Evolutionary conservation across 345 rosid genomes (phyloP), one percentile per base, ranked within the genome.

Genomic region (Rhizophora mangle): DNA sequence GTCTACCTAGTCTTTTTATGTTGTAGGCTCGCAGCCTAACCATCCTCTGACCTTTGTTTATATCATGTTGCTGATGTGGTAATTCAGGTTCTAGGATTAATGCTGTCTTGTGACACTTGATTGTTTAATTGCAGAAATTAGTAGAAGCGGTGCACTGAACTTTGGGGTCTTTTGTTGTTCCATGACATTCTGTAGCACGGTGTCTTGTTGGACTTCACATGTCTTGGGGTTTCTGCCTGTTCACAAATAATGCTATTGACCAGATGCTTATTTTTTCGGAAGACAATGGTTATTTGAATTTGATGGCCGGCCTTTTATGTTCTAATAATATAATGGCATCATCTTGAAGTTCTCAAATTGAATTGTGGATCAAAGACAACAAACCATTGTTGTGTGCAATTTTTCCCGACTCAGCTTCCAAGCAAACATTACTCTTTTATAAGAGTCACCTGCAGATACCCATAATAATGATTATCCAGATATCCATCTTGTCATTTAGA

Each of bases 121-220:
- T 74, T 76, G 70, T 60, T 8, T 70, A 2, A 60, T 70, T 27
- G 52, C 92, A 85, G 89, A 74, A 74, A 34, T 6, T 70, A 69
- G 72, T 73, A 59, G 86, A 76, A 73, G 85, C 81, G 27, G 76
- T 80, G 26, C 83, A 82, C 53, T 86, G 73, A 82, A 67, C 65
- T 68, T 70, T 68, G 75, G 67, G 64, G 47, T 15, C 56, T 34
- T 22, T 30, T 0, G 68, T 39, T 10, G 11, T 62, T 26, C 66
- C 71, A 29, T 58, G 21, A 36, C 37, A 20, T 75, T 72, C 76
- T 68, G 59, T 74, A 78, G 76, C 71, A 82, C 73, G 43, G 57
- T 54, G 37, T 61, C 52, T 54, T 32, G 63, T 18, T 75, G 70
- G 47, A 64, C 36, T 24, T 65, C 66, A 36, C 37, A 3, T 68